These are phyloP conservation scores for Ascoidea tarda DNA, from an alignment of 805 yeast species.

Conservation along the genomic window DNA sequence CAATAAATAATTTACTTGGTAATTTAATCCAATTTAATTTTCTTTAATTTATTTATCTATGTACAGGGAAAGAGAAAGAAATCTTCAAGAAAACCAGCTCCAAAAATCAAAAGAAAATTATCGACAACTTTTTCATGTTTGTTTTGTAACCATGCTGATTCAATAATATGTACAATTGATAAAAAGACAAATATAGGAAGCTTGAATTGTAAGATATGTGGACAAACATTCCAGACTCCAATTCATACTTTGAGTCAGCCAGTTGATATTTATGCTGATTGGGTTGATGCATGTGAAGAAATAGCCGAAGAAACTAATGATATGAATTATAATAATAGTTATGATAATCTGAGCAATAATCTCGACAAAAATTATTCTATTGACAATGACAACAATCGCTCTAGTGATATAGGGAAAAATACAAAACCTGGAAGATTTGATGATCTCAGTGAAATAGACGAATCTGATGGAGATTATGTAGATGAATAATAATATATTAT, in stretches of 20 bases:
- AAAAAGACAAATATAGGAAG: slow-evolving; percentile 77
- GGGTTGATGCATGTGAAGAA: slow-evolving; percentile 95
- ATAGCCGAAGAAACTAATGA: slow-evolving; percentile 56
- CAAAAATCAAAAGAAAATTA: slow-evolving; percentile 62
- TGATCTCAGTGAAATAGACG: no score
- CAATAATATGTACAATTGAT: slow-evolving; percentile 80
- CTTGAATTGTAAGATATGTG: slow-evolving; percentile 83
- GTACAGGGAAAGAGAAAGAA: slow-evolving; percentile 68
- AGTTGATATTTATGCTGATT: slow-evolving; percentile 88
- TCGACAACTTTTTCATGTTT: slow-evolving; percentile 81
- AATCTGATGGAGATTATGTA: no score
- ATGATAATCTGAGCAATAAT: slow-evolving; percentile 20
- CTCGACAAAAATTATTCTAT: background rate
- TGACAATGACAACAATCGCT: background rate
- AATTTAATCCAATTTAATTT: no score
- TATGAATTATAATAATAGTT: slow-evolving; percentile 20
- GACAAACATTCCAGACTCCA: slow-evolving; percentile 82
- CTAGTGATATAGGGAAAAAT: no score
- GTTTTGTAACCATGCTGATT: slow-evolving; percentile 90
- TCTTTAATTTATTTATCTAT: no score
- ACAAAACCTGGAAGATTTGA: no score
- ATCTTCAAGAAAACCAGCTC: slow-evolving; percentile 69
- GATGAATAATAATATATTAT: no score
- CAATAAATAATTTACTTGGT: slow-evolving; percentile 6
- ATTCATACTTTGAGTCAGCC: slow-evolving; percentile 73